Evolutionary conservation across 1,284 basidiomycete genomes (phyloP).

Genomic region (Cutaneotrichosporon sp.): DNA sequence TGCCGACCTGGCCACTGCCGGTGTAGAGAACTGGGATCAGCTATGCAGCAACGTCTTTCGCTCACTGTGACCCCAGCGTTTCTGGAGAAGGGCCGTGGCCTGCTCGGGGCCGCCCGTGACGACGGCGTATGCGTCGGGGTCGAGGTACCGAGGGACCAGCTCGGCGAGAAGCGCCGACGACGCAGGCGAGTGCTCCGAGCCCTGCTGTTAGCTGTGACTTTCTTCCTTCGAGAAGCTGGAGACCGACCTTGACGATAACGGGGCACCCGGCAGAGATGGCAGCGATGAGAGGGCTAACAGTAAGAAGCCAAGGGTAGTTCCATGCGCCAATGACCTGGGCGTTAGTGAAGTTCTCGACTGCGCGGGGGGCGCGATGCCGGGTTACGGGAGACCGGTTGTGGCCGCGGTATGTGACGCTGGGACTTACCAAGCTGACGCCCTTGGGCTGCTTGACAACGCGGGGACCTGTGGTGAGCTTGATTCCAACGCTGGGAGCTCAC

Average conservation of each 20-base stretch:
- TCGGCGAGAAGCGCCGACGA: slow-evolving; percentile 64
- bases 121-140: slow-evolving; percentile 63
- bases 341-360: slow-evolving; percentile 16
- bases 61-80: slow-evolving; percentile 81
- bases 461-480: slow-evolving; percentile 58
- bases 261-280: slow-evolving; percentile 78
- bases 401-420: too few relatives aligned
- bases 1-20: slow-evolving; percentile 65
- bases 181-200: slow-evolving; percentile 70
- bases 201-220: slow-evolving; percentile 48
- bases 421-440: slow-evolving; percentile 61
- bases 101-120: slow-evolving; percentile 73
- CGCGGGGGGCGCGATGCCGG: not conserved
- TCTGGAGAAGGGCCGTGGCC: slow-evolving; percentile 69
- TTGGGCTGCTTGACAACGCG: slow-evolving; percentile 69
- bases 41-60: slow-evolving; percentile 9
- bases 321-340: slow-evolving; percentile 43
- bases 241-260: slow-evolving; percentile 59
- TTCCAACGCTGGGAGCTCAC: slow-evolving; percentile 19
- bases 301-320: slow-evolving; percentile 57
- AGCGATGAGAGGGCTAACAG: slow-evolving; percentile 58
- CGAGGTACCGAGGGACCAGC: slow-evolving; percentile 74
- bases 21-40: slow-evolving; percentile 59
- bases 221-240: not conserved
- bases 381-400: too few relatives aligned